These are phyloP conservation scores for Limonium bicolor DNA, from an alignment of 148 eudicot species.

Conservation along the genomic window DNA sequence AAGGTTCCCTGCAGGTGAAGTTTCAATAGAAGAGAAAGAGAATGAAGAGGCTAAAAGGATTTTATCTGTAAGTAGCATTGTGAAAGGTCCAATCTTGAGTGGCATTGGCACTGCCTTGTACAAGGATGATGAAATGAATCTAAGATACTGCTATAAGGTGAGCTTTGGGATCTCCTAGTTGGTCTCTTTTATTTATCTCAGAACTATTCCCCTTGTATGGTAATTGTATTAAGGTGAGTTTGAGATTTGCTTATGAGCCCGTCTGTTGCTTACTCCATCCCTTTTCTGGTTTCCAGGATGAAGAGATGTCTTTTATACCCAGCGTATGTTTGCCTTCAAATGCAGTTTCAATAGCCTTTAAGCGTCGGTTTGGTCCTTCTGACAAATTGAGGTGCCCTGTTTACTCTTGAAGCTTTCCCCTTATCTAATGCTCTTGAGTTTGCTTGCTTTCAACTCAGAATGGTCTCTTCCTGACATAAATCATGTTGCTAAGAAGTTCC, in stretches of 20 bases:
- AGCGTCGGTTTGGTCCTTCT: slow-evolving; percentile 73
- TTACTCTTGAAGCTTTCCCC: too few species aligned
- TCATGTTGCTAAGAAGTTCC: too few species aligned
- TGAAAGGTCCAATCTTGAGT: slow-evolving; percentile 52
- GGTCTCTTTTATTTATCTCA: slow-evolving; percentile 2
- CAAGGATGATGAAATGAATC: slow-evolving; percentile 49
- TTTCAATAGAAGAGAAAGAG: slow-evolving; percentile 71
- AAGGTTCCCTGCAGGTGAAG: slow-evolving; percentile 69
- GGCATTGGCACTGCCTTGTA: slow-evolving; percentile 63
- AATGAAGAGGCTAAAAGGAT: slow-evolving; percentile 46
- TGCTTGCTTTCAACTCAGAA: too few species aligned
- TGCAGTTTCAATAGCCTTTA: slow-evolving; percentile 69
- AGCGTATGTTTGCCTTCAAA: slow-evolving; percentile 80
- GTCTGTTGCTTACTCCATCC: background rate
- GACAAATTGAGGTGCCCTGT: slow-evolving; percentile 78
- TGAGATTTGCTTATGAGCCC: background rate
- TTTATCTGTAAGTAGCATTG: slow-evolving; percentile 49
- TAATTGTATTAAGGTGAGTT: too few species aligned
- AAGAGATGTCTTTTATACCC: slow-evolving; percentile 71
- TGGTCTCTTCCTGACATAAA: too few species aligned
- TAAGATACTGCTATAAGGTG: slow-evolving; percentile 82
- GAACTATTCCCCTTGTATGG: too few species aligned
- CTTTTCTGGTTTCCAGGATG: slow-evolving; percentile 27
- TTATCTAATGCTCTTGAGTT: too few species aligned
- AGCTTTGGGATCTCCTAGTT: slow-evolving; percentile 9